phyloP scores from a whole-genome alignment of 177 flowering plant genomes.

The Vitis hybrid region DNA sequence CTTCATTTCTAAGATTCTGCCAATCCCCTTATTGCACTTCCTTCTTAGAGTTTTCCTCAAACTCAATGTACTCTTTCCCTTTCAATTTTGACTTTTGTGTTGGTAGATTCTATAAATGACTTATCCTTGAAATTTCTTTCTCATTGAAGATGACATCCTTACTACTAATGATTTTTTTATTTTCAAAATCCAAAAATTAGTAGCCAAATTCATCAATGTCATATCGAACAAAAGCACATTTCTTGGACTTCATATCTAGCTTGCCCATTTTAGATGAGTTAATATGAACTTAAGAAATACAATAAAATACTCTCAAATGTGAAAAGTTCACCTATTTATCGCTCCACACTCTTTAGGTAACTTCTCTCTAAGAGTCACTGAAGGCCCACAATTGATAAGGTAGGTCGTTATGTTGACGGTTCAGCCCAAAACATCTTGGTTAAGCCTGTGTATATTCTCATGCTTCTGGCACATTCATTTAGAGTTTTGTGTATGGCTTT shows the following conservation, averaged over 20 bases:
- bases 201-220: not conserved
- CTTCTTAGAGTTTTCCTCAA: too few species aligned
- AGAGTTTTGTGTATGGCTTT: not conserved
- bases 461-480: not conserved
- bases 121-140: too few species aligned
- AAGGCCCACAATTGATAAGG: not conserved
- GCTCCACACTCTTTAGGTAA: not conserved
- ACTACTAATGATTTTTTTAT: not conserved
- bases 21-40: too few species aligned
- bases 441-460: too few species aligned
- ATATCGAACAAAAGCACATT: not conserved
- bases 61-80: too few species aligned
- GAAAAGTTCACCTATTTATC: not conserved
- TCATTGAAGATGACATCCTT: too few species aligned
- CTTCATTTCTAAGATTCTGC: too few species aligned
- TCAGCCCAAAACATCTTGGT: not conserved
- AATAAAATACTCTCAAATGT: not conserved
- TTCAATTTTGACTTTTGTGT: too few species aligned
- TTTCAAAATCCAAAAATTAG: not conserved
- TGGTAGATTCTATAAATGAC: too few species aligned
- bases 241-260: not conserved
- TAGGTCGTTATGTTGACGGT: not conserved
- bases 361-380: not conserved
- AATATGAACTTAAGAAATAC: not conserved
- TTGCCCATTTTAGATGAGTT: not conserved